Evolutionary conservation across 176 grass and related monocot genomes (phyloP).

Genomic region (Triticum monococcum): DNA sequence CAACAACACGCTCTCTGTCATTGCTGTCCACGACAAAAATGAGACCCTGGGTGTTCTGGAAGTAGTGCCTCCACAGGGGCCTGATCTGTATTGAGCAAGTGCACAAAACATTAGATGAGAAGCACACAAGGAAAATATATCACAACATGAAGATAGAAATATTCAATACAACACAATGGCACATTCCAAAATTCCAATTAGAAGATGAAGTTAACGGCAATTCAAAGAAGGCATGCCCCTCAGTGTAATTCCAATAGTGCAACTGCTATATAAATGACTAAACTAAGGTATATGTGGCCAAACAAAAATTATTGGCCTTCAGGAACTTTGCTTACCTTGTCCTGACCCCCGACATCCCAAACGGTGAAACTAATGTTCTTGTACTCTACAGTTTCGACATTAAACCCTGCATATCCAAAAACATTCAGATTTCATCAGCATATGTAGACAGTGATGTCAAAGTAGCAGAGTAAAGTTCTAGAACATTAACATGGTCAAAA

Average conservation of each 20-base stretch:
- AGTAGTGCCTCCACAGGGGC: constrained; percentile 90
- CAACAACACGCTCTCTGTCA: constrained; percentile 84
- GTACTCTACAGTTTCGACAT: constrained; percentile 65
- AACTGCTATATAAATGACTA: not conserved
- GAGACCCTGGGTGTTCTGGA: constrained; percentile 92
- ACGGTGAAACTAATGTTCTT: constrained; percentile 72
- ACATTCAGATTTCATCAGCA: not conserved
- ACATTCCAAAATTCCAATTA: not conserved
- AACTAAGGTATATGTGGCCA: not conserved
- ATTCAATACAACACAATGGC: not conserved
- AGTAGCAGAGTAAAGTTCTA: not conserved
- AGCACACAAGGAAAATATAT: not conserved
- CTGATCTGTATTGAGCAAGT: constrained; percentile 56
- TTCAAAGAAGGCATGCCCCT: not conserved
- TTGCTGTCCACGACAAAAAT: constrained; percentile 96
- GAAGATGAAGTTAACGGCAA: not conserved
- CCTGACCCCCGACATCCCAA: constrained; percentile 66
- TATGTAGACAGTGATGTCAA: not conserved
- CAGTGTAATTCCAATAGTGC: not conserved
- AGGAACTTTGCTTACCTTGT: constrained; percentile 36
- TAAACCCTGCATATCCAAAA: constrained; percentile 46
- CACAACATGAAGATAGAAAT: not conserved
- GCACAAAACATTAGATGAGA: not conserved
- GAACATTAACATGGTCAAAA: not conserved
- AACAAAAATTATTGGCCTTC: not conserved